Percentiles rank a stretch among this genome's conserved stretches.
phyloP scores from a whole-genome alignment of 2,329 filamentous ascomycete species.

The Pestalotiopsis sp. region DNA sequence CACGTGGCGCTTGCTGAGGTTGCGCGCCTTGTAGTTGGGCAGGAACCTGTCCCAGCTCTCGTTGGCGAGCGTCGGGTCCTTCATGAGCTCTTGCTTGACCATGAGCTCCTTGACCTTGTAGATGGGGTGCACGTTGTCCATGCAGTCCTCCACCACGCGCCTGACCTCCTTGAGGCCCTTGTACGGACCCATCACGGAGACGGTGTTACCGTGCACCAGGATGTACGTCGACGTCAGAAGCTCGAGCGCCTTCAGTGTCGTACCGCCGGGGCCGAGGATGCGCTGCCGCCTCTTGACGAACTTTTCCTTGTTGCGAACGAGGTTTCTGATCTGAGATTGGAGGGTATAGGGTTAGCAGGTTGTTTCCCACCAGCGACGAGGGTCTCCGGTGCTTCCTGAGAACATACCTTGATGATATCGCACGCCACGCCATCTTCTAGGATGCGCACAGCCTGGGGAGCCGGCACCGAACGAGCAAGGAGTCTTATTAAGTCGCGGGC shows the following conservation, averaged over 20 bases:
- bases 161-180: conserved; percentile 83
- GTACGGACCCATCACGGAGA: conserved; percentile 87
- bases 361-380: background rate
- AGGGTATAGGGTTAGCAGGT: background rate
- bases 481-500: conserved; percentile 94
- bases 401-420: conserved; percentile 80
- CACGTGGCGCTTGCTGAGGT: conserved; percentile 78
- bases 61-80: conserved; percentile 81
- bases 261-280: conserved; percentile 88
- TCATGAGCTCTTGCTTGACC: conserved; percentile 87
- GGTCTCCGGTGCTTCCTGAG: background rate
- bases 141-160: conserved; percentile 55
- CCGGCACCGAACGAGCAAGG: conserved; percentile 86
- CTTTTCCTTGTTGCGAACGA: conserved; percentile 90
- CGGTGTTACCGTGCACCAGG: conserved; percentile 95
- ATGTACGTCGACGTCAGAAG: conserved; percentile 91
- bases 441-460: conserved; percentile 91
- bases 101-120: conserved; percentile 77
- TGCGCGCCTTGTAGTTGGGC: conserved; percentile 95
- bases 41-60: conserved; percentile 97
- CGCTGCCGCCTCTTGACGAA: conserved; percentile 95
- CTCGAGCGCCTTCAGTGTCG: conserved; percentile 91
- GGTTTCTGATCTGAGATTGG: conserved; percentile 65
- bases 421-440: conserved; percentile 89
- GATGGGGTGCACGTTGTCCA: conserved; percentile 69